These are phyloP conservation scores for Yamadazyma pseudoaaseri DNA, from an alignment of 1,139 yeast species.

Conservation along the genomic window DNA sequence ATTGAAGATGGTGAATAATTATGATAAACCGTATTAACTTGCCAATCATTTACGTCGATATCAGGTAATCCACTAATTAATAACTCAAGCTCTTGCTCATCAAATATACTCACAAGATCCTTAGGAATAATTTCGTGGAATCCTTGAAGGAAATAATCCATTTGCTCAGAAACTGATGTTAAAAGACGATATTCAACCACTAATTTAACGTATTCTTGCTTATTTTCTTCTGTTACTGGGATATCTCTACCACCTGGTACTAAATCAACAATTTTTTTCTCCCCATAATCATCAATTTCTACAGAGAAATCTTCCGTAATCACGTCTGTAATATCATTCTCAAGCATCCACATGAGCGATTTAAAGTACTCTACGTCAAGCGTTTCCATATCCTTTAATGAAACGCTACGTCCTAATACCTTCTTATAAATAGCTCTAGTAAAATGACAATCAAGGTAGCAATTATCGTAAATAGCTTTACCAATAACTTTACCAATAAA, in stretches of 20 bases:
- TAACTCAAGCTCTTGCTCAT: constrained; percentile 92
- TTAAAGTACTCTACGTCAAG: constrained; percentile 91
- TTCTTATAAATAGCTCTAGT: constrained; percentile 93
- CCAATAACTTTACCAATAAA: constrained; percentile 95
- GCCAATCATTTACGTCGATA: constrained; percentile 96
- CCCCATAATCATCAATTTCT: constrained; percentile 94
- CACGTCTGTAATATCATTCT: constrained; percentile 93
- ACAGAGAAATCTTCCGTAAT: constrained; percentile 95
- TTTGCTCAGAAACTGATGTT: constrained; percentile 82
- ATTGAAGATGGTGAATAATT: constrained; percentile 84
- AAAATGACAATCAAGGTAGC: constrained; percentile 91
- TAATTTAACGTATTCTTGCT: constrained; percentile 80
- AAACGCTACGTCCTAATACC: constrained; percentile 75
- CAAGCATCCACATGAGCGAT: constrained; percentile 93
- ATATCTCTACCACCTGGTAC: constrained; percentile 81
- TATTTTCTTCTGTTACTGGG: constrained; percentile 87
- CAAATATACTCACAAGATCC: constrained; percentile 82
- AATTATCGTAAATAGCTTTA: constrained; percentile 86
- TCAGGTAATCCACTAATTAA: constrained; percentile 94
- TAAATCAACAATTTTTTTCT: constrained; percentile 74
- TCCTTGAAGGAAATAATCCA: constrained; percentile 81
- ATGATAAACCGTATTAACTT: constrained; percentile 75
- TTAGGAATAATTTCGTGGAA: constrained; percentile 92
- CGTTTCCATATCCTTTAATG: constrained; percentile 92
- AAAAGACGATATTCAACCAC: constrained; percentile 87